Evolutionary conservation across 495 filamentous ascomycete species (phyloP).

Genomic region (Xylaria bambusicola): DNA sequence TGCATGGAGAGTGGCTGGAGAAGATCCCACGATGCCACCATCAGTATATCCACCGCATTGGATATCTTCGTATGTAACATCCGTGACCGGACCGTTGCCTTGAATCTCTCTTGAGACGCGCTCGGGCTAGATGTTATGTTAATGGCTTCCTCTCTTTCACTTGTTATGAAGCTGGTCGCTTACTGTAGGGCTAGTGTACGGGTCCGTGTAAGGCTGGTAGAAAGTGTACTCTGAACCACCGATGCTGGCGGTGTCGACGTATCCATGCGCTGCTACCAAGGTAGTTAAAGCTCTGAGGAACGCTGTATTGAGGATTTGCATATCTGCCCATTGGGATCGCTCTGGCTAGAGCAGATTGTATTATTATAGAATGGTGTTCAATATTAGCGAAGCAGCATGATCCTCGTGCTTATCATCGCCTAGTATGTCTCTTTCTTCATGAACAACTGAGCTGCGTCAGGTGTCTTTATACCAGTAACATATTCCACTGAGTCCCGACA

Average conservation of each 20-base stretch:
- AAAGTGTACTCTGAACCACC: slow-evolving; percentile 41
- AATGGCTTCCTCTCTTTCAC: not conserved
- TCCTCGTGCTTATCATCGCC: too few relatives aligned
- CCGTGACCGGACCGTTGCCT: slow-evolving; percentile 54
- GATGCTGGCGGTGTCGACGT: slow-evolving; percentile 54
- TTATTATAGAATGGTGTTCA: too few relatives aligned
- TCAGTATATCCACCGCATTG: slow-evolving; percentile 47
- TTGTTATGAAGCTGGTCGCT: not conserved
- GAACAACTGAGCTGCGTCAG: too few relatives aligned
- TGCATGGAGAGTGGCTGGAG: slow-evolving; percentile 57
- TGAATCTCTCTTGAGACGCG: slow-evolving; percentile 50
- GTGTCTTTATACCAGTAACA: too few relatives aligned
- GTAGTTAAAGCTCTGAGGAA: slow-evolving; percentile 51
- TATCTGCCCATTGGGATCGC: slow-evolving; percentile 16
- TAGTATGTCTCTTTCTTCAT: too few relatives aligned
- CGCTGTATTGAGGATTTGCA: slow-evolving; percentile 43
- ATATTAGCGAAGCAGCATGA: too few relatives aligned
- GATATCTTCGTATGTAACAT: slow-evolving; percentile 46
- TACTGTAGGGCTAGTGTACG: slow-evolving; percentile 43
- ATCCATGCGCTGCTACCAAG: slow-evolving; percentile 63
- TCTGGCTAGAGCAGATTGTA: not conserved
- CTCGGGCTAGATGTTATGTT: slow-evolving; percentile 26
- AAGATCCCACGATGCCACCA: slow-evolving; percentile 42
- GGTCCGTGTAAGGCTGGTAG: slow-evolving; percentile 50
- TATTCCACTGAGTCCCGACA: too few relatives aligned